Conservation (phyloP, 2,329 filamentous ascomycete genomes). For the Diaporthe australafricana region DNA sequence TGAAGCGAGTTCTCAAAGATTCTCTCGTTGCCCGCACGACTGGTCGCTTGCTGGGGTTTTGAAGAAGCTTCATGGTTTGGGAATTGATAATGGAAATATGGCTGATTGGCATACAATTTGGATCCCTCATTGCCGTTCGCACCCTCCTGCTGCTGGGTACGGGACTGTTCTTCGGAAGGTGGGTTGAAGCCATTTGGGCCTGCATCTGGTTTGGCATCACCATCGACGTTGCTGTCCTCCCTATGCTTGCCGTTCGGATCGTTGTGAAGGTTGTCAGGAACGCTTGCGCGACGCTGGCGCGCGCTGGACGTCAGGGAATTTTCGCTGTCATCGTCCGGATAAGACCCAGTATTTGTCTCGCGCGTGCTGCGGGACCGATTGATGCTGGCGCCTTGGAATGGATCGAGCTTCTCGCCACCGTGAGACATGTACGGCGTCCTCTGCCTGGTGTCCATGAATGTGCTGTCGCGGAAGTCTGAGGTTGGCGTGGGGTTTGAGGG, state of each 20-base stretch:
- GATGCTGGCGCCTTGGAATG: slow-evolving; percentile 58
- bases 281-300: slow-evolving; percentile 48
- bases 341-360: slow-evolving; percentile 38
- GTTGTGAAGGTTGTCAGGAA: slow-evolving; percentile 45
- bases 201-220: slow-evolving; percentile 20
- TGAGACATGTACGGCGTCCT: slow-evolving; percentile 68
- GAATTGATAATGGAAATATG: slow-evolving; percentile 23
- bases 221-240: slow-evolving; percentile 12
- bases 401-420: slow-evolving; percentile 69
- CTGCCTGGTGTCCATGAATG: slow-evolving; percentile 60
- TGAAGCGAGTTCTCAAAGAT: slow-evolving; percentile 21
- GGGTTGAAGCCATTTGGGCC: slow-evolving; percentile 34
- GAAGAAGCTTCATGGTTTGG: slow-evolving; percentile 6
- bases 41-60: slow-evolving; percentile 29
- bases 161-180: slow-evolving; percentile 23
- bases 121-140: slow-evolving; percentile 28
- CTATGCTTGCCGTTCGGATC: slow-evolving; percentile 36
- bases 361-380: slow-evolving; percentile 35
- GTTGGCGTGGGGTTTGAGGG: slow-evolving; percentile 6
- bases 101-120: slow-evolving; percentile 36
- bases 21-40: slow-evolving; percentile 30
- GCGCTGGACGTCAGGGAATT: slow-evolving; percentile 36
- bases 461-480: slow-evolving; percentile 53
- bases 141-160: slow-evolving; percentile 10
- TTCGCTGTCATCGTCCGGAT: slow-evolving; percentile 39